phyloP scores from a whole-genome alignment of 768 basidiomycete genomes.

The Boletus subcaerulescens region DNA sequence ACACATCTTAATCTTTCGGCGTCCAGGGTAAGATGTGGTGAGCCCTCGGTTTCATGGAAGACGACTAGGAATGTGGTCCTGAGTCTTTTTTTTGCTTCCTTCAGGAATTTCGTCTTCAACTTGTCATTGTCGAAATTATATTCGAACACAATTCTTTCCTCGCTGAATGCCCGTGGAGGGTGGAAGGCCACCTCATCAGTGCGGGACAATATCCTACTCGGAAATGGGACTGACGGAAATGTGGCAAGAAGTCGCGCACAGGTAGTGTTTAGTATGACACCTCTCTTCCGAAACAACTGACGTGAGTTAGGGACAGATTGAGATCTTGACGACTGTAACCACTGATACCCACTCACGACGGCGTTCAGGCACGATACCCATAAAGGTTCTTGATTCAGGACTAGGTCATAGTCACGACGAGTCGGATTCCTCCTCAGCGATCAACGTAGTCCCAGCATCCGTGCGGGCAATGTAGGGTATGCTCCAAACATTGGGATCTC shows the following conservation, averaged over 20 bases:
- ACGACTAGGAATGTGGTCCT: not conserved
- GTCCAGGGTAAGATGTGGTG: slow-evolving; percentile 7
- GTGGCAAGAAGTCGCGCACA: not conserved
- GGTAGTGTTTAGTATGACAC: not conserved
- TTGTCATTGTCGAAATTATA: slow-evolving; percentile 26
- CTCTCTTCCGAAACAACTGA: too few relatives aligned
- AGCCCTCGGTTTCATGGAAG: not conserved
- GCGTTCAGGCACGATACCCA: not conserved
- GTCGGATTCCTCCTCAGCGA: not conserved
- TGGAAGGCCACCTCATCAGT: slow-evolving; percentile 10
- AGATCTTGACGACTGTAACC: not conserved
- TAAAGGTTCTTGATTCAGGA: not conserved
- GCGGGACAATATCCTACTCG: slow-evolving; percentile 9
- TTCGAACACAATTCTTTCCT: slow-evolving; percentile 21
- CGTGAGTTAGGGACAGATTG: not conserved
- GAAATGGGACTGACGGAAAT: not conserved
- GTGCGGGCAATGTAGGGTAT: too few relatives aligned
- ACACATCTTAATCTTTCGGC: not conserved
- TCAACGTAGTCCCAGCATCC: not conserved
- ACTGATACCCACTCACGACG: not conserved
- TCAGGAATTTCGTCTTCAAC: slow-evolving; percentile 21
- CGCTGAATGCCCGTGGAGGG: slow-evolving; percentile 19
- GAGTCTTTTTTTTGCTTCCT: not conserved
- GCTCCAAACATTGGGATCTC: too few relatives aligned
- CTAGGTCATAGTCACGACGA: not conserved